phyloP scores from a whole-genome alignment of 345 rosid genomes.

The Gossypium turneri region DNA sequence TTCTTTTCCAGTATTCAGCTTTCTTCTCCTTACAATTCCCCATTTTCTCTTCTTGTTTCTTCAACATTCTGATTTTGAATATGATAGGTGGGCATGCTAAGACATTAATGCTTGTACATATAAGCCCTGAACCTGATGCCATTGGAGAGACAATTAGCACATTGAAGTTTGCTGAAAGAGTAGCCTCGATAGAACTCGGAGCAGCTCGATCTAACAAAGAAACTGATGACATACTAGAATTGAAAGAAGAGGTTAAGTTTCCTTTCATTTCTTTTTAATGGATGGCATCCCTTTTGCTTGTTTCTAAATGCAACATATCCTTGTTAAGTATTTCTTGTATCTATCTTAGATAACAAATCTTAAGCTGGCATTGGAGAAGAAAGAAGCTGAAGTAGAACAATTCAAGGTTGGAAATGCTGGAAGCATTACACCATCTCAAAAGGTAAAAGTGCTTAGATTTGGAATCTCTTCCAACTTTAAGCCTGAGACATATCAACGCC shows the following conservation, averaged over 20 bases:
- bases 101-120: slow-evolving; percentile 89
- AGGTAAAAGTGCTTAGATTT: slow-evolving; percentile 52
- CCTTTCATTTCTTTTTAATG: neutral
- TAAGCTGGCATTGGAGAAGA: slow-evolving; percentile 63
- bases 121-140: slow-evolving; percentile 77
- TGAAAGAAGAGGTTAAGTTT: slow-evolving; percentile 76
- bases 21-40: neutral
- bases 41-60: neutral
- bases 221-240: slow-evolving; percentile 74
- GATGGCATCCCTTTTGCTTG: neutral
- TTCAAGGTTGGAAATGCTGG: slow-evolving; percentile 37
- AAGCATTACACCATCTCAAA: slow-evolving; percentile 52
- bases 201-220: slow-evolving; percentile 92
- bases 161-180: slow-evolving; percentile 94
- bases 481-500: slow-evolving; percentile 49
- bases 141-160: slow-evolving; percentile 92
- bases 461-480: slow-evolving; percentile 40
- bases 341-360: slow-evolving; percentile 63
- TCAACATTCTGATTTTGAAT: neutral
- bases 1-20: neutral
- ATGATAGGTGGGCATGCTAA: slow-evolving; percentile 91
- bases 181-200: slow-evolving; percentile 86
- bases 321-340: neutral
- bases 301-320: neutral
- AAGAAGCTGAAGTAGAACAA: slow-evolving; percentile 81